Percentiles rank a stretch among this genome's conserved stretches.
phyloP scores from a whole-genome alignment of 768 basidiomycete genomes.

The Candolleomyces aberdarensis region DNA sequence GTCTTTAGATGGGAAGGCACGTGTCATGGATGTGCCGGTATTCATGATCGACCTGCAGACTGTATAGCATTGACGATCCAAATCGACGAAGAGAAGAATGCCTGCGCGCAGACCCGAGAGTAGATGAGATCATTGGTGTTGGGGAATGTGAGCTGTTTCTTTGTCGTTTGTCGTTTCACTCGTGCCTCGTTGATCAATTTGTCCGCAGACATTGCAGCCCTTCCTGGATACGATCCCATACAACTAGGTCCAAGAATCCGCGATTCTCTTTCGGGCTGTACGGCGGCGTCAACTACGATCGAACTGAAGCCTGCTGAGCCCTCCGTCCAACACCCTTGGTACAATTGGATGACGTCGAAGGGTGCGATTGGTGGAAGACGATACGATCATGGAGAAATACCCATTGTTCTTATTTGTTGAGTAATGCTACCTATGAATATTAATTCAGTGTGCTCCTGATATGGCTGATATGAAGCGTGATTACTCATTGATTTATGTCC shows the following conservation, averaged over 20 bases:
- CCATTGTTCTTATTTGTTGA: too few relatives aligned
- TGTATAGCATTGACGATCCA: background rate
- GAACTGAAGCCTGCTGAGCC: background rate
- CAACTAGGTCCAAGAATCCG: slow-evolving; percentile 1
- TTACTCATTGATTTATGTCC: too few relatives aligned
- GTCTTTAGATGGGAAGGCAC: slow-evolving; percentile 2
- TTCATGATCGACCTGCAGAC: background rate
- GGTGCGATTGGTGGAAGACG: too few relatives aligned
- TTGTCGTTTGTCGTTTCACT: too few relatives aligned
- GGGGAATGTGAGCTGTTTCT: background rate
- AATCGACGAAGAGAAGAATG: slow-evolving; percentile 1
- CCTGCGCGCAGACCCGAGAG: background rate
- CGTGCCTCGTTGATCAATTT: too few relatives aligned
- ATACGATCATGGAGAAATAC: too few relatives aligned
- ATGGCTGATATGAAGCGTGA: too few relatives aligned
- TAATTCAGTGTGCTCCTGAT: too few relatives aligned
- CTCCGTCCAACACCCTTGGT: too few relatives aligned
- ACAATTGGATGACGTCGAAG: too few relatives aligned
- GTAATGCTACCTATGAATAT: too few relatives aligned
- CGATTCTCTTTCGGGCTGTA: background rate
- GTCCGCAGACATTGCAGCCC: background rate
- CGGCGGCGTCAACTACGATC: background rate
- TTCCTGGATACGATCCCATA: slow-evolving; percentile 6
- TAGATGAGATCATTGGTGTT: background rate
- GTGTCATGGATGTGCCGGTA: background rate